Evolutionary conservation across 345 rosid species (phyloP).

Genomic region (Eucalyptus sp.): DNA sequence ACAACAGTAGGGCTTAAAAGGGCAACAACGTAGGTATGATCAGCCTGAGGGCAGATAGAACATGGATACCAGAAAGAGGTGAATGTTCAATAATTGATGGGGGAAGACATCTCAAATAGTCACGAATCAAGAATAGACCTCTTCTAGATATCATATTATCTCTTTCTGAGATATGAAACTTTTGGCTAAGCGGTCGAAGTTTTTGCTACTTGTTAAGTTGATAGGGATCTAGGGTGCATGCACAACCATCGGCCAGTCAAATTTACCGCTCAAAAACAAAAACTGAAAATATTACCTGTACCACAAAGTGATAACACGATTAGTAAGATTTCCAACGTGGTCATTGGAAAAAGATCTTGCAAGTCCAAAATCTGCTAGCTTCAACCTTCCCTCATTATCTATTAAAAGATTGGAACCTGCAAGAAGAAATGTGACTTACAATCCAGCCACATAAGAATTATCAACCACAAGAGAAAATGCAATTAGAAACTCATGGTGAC

Average conservation of each 20-base stretch:
- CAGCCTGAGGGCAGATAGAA: neutral
- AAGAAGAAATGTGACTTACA: neutral
- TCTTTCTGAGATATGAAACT: neutral
- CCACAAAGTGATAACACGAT: conserved; percentile 92
- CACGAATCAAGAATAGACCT: neutral
- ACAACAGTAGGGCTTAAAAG: neutral
- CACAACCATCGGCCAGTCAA: neutral
- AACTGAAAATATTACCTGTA: conserved; percentile 46
- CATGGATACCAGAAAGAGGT: neutral
- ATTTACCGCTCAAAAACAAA: neutral
- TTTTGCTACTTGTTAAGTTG: neutral
- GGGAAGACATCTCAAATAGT: neutral
- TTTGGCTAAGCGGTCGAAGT: neutral
- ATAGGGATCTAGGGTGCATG: neutral
- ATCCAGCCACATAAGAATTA: neutral
- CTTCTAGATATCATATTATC: neutral
- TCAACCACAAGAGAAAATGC: neutral
- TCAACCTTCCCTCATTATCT: conserved; percentile 84
- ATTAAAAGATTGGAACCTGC: conserved; percentile 96
- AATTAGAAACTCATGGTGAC: conserved; percentile 8
- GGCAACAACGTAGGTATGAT: neutral
- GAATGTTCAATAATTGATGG: neutral
- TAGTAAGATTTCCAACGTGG: conserved; percentile 65
- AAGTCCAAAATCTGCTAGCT: conserved; percentile 96
- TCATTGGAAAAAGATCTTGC: conserved; percentile 80